A percentile compares a stretch with the other conserved stretches of the same genome.
Evolutionary conservation across 768 basidiomycete species (phyloP).

Genomic region (Suillus variegatus): DNA sequence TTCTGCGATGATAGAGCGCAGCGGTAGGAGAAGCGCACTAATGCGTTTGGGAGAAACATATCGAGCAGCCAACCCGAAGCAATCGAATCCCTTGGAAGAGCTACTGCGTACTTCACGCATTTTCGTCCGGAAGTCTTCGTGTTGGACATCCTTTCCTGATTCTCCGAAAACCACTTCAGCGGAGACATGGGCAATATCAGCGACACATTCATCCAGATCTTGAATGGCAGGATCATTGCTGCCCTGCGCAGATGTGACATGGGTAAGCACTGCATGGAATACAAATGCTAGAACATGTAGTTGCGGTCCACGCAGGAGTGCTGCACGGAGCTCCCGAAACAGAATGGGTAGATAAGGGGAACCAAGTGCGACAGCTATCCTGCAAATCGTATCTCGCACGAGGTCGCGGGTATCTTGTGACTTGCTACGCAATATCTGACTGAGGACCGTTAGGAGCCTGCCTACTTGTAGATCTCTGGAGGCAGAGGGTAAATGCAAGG

Average conservation of each 20-base stretch:
- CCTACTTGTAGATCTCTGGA: conserved; percentile 68
- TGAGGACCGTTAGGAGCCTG: conserved; percentile 78
- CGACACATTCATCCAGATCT: conserved; percentile 73
- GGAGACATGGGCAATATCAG: conserved; percentile 77
- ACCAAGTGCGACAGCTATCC: conserved; percentile 74
- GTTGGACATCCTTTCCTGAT: conserved; percentile 84
- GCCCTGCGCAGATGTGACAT: conserved; percentile 64
- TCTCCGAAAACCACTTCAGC: conserved; percentile 93
- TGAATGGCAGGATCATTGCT: conserved; percentile 50
- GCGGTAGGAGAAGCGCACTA: conserved; percentile 71
- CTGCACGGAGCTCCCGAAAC: conserved; percentile 79
- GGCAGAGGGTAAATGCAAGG: conserved; percentile 71
- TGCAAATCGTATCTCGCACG: conserved; percentile 78
- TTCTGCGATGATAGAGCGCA: conserved; percentile 83
- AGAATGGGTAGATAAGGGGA: conserved; percentile 71
- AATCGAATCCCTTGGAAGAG: conserved; percentile 81
- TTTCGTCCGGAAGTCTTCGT: conserved; percentile 92
- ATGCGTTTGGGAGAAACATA: conserved; percentile 77
- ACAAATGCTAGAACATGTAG: conserved; percentile 89
- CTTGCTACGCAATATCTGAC: conserved; percentile 89
- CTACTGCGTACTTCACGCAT: conserved; percentile 89
- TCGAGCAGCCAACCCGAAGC: conserved; percentile 79
- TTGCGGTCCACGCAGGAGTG: conserved; percentile 89
- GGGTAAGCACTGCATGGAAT: conserved; percentile 78
- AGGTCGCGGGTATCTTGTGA: conserved; percentile 93